Evolutionary conservation across 2,329 filamentous ascomycete genomes (phyloP).

Genomic region (Colletotrichum cereale): DNA sequence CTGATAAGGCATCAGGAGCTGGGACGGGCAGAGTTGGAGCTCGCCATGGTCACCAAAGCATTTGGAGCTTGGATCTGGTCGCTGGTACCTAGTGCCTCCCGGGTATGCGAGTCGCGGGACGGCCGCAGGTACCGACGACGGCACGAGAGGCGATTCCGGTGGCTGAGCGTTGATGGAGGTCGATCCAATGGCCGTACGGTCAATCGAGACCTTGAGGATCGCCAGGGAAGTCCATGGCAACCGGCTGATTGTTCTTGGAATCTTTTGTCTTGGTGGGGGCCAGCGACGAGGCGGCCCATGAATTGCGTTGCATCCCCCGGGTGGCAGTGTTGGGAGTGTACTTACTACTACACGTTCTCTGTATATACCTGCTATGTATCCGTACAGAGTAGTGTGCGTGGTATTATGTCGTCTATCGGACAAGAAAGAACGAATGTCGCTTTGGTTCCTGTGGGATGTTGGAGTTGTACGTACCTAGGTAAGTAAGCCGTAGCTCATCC

Average conservation of each 20-base stretch:
- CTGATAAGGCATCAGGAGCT: slow-evolving; percentile 7
- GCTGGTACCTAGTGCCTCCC: slow-evolving; percentile 3
- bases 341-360: no score
- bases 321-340: slow-evolving; percentile 29
- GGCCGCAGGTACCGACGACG: slow-evolving; percentile 33
- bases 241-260: slow-evolving; percentile 28
- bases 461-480: no score
- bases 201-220: slow-evolving; percentile 23
- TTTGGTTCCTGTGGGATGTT: background rate
- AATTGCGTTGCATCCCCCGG: slow-evolving; percentile 15
- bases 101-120: slow-evolving; percentile 26
- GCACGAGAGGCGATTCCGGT: slow-evolving; percentile 7
- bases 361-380: background rate
- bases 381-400: no score
- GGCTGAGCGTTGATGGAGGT: slow-evolving; percentile 1
- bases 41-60: slow-evolving; percentile 7
- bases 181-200: slow-evolving; percentile 16
- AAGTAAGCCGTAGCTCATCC: slow-evolving; percentile 29
- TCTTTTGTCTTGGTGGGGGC: slow-evolving; percentile 24
- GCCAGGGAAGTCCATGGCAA: slow-evolving; percentile 33
- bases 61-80: slow-evolving; percentile 7
- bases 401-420: background rate
- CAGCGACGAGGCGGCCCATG: slow-evolving; percentile 7
- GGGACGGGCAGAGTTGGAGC: background rate
- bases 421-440: background rate